Conservation (phyloP, 73 alveolate genomes). For the Tetrahymena elliotti region DNA sequence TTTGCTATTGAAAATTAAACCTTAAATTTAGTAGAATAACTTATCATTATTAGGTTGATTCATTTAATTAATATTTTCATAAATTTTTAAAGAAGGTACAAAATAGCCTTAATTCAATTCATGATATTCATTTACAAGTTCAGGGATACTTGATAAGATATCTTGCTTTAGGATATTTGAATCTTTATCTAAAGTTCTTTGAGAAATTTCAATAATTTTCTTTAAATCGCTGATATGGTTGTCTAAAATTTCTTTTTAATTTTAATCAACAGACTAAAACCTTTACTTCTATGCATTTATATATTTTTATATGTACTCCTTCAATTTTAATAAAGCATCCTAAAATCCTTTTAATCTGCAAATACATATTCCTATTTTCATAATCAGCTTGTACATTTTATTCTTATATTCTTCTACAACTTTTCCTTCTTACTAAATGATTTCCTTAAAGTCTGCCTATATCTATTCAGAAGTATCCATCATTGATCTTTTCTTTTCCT, state of each 20-base stretch:
- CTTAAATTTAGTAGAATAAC: background rate
- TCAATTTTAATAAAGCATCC: background rate
- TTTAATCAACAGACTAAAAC: background rate
- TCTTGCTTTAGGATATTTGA: background rate
- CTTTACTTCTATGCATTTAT: background rate
- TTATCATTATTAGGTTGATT: background rate
- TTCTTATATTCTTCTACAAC: background rate
- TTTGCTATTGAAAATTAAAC: background rate
- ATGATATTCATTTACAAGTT: background rate
- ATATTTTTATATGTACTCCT: background rate
- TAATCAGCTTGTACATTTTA: background rate
- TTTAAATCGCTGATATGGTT: background rate
- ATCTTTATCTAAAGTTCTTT: background rate
- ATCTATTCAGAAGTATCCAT: background rate
- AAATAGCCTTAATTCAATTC: background rate
- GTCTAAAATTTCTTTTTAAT: background rate
- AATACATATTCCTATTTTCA: background rate
- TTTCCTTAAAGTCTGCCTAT: background rate
- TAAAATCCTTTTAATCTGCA: background rate
- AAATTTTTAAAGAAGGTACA: background rate
- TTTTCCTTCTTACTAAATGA: background rate
- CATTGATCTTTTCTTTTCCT: background rate
- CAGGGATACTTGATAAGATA: background rate
- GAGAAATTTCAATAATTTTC: background rate
- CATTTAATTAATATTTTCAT: background rate